Evolutionary conservation across 768 basidiomycete species (phyloP).

Genomic region (Leccinum aurantiacum): DNA sequence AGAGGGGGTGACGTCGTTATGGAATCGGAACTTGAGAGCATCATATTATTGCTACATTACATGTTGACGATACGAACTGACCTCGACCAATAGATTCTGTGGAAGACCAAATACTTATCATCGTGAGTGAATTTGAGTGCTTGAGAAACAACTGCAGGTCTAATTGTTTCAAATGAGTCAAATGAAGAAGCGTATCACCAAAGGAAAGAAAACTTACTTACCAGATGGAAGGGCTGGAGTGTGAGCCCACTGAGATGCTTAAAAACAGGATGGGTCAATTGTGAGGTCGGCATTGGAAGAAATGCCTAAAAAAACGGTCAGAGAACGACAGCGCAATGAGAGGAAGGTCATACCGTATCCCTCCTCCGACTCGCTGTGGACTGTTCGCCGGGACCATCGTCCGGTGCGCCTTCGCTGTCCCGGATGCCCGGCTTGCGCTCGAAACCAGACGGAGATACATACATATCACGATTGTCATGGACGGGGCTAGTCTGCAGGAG

Average conservation of each 20-base stretch:
- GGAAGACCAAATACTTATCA: slow-evolving; percentile 68
- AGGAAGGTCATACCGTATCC: slow-evolving; percentile 19
- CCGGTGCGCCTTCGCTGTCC: slow-evolving; percentile 11
- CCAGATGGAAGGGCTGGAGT: slow-evolving; percentile 45
- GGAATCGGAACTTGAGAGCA: background rate
- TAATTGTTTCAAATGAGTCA: slow-evolving; percentile 25
- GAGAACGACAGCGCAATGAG: background rate
- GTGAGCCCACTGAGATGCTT: slow-evolving; percentile 36
- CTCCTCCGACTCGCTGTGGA: slow-evolving; percentile 23
- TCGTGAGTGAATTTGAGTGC: slow-evolving; percentile 45
- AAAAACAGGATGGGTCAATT: slow-evolving; percentile 46
- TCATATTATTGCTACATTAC: background rate
- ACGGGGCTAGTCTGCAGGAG: no score
- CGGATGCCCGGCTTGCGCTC: slow-evolving; percentile 20
- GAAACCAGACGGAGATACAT: slow-evolving; percentile 19
- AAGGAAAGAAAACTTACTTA: slow-evolving; percentile 29
- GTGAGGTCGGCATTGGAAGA: slow-evolving; percentile 38
- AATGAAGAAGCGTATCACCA: background rate
- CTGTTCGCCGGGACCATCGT: slow-evolving; percentile 17
- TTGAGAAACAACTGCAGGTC: slow-evolving; percentile 39
- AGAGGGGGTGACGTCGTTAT: no score
- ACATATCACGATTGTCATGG: slow-evolving; percentile 12
- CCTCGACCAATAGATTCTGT: slow-evolving; percentile 67
- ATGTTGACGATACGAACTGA: slow-evolving; percentile 32
- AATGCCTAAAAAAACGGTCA: slow-evolving; percentile 34